A percentile compares a stretch with the other conserved stretches of the same genome.
Conservation (phyloP, 179 eudicot genomes). For the Silene noctiflora region DNA sequence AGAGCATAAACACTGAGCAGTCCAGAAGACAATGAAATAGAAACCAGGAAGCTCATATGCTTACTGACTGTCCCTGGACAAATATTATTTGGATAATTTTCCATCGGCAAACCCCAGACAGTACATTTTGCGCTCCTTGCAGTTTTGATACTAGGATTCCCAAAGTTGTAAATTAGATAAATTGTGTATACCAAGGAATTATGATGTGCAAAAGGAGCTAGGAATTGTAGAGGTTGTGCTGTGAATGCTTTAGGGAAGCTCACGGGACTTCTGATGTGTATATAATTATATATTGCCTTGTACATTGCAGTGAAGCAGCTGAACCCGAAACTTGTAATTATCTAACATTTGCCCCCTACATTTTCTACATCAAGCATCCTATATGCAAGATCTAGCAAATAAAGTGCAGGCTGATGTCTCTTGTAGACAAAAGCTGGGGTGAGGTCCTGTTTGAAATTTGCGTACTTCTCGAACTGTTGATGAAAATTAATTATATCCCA, state of each 20-base stretch:
- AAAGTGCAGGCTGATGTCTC: slow-evolving; percentile 87
- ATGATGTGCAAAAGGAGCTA: no score
- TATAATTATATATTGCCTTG: no score
- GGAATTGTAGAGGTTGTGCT: no score
- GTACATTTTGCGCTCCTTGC: slow-evolving; percentile 46
- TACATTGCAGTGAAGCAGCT: no score
- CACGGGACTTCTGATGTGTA: no score
- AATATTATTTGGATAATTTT: slow-evolving; percentile 33
- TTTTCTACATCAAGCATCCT: no score
- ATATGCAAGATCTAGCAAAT: slow-evolving; percentile 83
- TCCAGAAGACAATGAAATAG: background rate
- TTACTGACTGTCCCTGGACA: background rate
- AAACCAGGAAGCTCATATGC: background rate
- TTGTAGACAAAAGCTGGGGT: slow-evolving; percentile 28
- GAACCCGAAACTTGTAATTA: no score
- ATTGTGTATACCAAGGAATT: no score
- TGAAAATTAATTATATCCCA: background rate
- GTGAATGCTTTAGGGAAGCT: no score
- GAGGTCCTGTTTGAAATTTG: background rate
- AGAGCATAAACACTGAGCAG: background rate
- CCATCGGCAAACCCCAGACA: slow-evolving; percentile 40
- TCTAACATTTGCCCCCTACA: slow-evolving; percentile 28
- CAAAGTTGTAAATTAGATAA: no score
- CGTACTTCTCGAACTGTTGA: background rate
- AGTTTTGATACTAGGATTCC: no score